These are phyloP conservation scores for Esteya vermicola DNA, from an alignment of 2,329 filamentous ascomycete species.

Conservation along the genomic window DNA sequence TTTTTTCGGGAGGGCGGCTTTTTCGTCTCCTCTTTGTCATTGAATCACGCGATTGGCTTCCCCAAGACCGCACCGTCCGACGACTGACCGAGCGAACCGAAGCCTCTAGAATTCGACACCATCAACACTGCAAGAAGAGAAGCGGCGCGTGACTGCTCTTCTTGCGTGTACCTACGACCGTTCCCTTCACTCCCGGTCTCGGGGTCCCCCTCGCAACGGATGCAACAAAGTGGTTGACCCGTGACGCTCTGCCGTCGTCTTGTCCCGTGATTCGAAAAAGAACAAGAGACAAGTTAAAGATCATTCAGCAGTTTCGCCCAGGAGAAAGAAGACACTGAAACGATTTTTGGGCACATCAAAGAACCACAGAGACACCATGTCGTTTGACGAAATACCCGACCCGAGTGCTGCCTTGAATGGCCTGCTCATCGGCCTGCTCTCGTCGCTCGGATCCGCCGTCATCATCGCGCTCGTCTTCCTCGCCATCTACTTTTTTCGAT, in stretches of 20 bases:
- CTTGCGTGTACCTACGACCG: too few relatives aligned
- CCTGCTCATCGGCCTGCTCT: constrained; percentile 87
- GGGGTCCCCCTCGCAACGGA: background rate
- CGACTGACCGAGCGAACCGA: background rate
- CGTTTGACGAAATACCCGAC: constrained; percentile 3
- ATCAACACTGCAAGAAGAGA: too few relatives aligned
- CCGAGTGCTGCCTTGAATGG: constrained; percentile 37
- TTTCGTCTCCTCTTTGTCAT: background rate
- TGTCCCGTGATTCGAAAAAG: background rate
- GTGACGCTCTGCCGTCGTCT: constrained; percentile 4
- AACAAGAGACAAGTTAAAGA: background rate
- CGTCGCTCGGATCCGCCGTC: constrained; percentile 82
- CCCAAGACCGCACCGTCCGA: background rate
- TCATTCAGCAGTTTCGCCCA: too few relatives aligned
- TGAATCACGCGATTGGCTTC: background rate
- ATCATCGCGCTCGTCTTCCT: constrained; percentile 68
- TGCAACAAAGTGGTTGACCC: background rate
- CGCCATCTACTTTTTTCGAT: constrained; percentile 85
- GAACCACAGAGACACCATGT: background rate
- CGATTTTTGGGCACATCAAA: too few relatives aligned
- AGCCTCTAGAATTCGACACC: background rate
- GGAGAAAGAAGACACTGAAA: too few relatives aligned
- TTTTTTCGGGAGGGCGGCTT: background rate
- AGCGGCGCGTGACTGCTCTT: background rate
- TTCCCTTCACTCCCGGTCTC: background rate